Conservation (phyloP, 2,329 filamentous ascomycete genomes). For the Verticillium zaregamsianum region DNA sequence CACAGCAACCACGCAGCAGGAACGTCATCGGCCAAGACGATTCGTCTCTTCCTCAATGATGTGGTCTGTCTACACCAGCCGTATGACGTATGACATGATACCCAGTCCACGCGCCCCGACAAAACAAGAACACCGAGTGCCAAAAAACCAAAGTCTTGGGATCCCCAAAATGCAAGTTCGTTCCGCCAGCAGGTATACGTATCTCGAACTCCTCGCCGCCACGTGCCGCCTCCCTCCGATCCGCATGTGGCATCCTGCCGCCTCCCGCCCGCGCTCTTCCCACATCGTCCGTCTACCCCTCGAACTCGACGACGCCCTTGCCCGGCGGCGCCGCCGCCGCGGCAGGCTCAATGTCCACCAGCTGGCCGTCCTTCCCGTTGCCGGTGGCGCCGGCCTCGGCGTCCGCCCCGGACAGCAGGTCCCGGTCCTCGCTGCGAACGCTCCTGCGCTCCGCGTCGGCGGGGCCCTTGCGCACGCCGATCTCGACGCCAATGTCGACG, state of each 20-base stretch:
- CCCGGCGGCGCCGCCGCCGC: constrained; percentile 22
- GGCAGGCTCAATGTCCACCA: constrained; percentile 27
- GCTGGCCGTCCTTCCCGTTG: constrained; percentile 25
- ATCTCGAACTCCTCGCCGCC: neutral
- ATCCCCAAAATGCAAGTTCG: neutral
- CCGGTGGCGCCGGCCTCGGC: constrained; percentile 54
- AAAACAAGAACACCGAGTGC: neutral
- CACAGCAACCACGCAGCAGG: neutral
- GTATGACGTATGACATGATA: neutral
- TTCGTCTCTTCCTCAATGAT: neutral
- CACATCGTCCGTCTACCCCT: constrained; percentile 17
- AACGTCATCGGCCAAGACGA: neutral
- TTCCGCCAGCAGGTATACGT: neutral
- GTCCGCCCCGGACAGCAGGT: constrained; percentile 70
- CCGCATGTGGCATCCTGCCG: neutral
- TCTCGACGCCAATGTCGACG: constrained; percentile 43
- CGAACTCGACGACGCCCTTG: constrained; percentile 38
- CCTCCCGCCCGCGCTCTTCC: neutral
- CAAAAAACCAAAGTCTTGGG: neutral
- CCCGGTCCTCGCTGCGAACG: constrained; percentile 63
- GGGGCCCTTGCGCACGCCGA: constrained; percentile 32
- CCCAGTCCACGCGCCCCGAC: neutral
- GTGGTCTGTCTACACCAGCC: neutral
- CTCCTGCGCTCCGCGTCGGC: constrained; percentile 57
- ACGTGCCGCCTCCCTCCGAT: neutral